These are phyloP conservation scores for Bolboschoenoplectus hybrid DNA, from an alignment of 202 grass and related monocot genomes.

Conservation along the genomic window DNA sequence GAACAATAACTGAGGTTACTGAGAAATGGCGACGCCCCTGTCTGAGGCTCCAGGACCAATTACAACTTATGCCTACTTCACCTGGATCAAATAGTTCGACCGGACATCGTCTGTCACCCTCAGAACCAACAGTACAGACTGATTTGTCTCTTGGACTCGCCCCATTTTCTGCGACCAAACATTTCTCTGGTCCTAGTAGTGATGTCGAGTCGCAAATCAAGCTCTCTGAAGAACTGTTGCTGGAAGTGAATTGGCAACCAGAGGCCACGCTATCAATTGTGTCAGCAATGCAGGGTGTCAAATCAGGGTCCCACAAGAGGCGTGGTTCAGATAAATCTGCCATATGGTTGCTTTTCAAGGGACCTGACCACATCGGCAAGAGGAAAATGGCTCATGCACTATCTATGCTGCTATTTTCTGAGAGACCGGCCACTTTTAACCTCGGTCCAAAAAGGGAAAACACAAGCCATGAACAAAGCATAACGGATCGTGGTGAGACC, in stretches of 20 bases:
- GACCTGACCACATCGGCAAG: slow-evolving; percentile 62
- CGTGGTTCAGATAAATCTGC: slow-evolving; percentile 33
- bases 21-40: slow-evolving; percentile 32
- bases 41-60: slow-evolving; percentile 20
- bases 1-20: slow-evolving; percentile 33
- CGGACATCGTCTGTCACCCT: neutral
- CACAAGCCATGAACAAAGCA: slow-evolving; percentile 44
- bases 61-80: slow-evolving; percentile 8
- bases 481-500: slow-evolving; percentile 48
- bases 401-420: slow-evolving; percentile 53
- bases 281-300: slow-evolving; percentile 45
- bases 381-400: slow-evolving; percentile 65
- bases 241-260: slow-evolving; percentile 63
- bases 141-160: slow-evolving; percentile 66
- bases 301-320: slow-evolving; percentile 34
- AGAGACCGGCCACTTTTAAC: slow-evolving; percentile 45
- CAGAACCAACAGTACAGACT: slow-evolving; percentile 23
- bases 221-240: slow-evolving; percentile 53
- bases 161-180: neutral
- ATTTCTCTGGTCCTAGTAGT: neutral
- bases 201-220: slow-evolving; percentile 40
- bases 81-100: slow-evolving; percentile 1
- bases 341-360: slow-evolving; percentile 67
- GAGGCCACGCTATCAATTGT: slow-evolving; percentile 56
- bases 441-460: slow-evolving; percentile 24